phyloP scores from a whole-genome alignment of 2,329 filamentous ascomycete genomes.

The Colletotrichum sp. region DNA sequence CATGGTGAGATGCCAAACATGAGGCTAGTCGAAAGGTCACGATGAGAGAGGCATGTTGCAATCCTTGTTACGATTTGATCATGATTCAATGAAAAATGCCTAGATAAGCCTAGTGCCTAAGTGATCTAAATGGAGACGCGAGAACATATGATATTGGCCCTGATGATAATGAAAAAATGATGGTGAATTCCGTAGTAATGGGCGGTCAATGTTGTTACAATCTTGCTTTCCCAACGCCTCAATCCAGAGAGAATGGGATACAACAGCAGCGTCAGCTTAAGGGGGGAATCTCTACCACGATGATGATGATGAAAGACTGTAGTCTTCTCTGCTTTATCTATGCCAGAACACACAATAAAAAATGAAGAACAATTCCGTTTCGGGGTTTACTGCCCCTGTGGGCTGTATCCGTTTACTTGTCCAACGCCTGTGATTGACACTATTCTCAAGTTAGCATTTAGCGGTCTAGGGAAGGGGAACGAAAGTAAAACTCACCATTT shows the following conservation, averaged over 20 bases:
- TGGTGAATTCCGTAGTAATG: neutral
- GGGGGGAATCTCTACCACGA: neutral
- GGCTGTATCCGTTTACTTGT: neutral
- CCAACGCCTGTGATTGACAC: conserved; percentile 21
- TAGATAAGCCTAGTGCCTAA: neutral
- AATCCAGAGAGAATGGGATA: neutral
- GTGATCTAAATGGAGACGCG: neutral
- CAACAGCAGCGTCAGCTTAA: neutral
- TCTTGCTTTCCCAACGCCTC: neutral
- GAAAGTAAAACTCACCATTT: conserved; percentile 5
- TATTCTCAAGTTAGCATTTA: neutral
- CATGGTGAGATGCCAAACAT: too few relatives aligned
- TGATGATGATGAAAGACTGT: neutral
- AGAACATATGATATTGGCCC: neutral
- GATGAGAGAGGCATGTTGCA: neutral
- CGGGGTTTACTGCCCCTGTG: neutral
- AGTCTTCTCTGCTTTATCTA: neutral
- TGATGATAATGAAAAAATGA: neutral
- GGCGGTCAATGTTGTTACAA: neutral
- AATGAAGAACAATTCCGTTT: neutral
- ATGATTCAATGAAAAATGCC: neutral
- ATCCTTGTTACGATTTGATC: neutral
- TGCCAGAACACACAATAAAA: neutral
- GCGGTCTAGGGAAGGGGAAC: too few relatives aligned
- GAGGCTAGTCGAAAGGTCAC: neutral